Evolutionary conservation across 805 yeast species (phyloP), one percentile per base, ranked within the genome.

Genomic region (Pichia paraexigua): DNA sequence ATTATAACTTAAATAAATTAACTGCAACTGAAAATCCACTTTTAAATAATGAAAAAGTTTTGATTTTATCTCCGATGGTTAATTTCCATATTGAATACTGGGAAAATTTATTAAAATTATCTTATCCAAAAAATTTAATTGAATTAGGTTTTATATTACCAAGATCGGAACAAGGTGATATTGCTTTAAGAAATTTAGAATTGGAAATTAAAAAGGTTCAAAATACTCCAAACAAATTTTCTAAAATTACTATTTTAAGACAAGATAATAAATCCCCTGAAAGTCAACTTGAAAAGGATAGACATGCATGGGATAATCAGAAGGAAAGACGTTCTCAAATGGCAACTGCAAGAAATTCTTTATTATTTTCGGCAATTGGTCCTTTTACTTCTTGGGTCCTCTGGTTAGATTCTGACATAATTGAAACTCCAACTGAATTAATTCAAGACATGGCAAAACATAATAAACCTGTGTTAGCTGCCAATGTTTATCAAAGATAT

Each of bases 381-480:
- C 95, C 97, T 21, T 79, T 85, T 59, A 90, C 95, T 2, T 81
- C 95, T 22, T 94, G 99, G 99, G 86, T 92, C 20, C 72, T 94
- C 48, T 94, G 99, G 99, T 73, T 94, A 58, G 99, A 94, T 68
- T 84, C 96, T 2, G 99, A 94, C 69, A 84, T 94, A 43, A 78
- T 91, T 35, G 99, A 94, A 69, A 80, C 96, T 6, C 96, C 97
- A 18, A 69, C 78, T 15, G 80, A 86, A 18, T 71, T 94, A 60
- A 79, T 94, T 56, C 95, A 94, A 71, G 98, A 92, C 64, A 70
- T 94, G 77, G 82, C 92, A 18, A 63, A 75, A 12, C 97, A 90
- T 68, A 80, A 92, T 67, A 88, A 85, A 66, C 89, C 96, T 4
- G 86, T 94, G 12, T 68, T 94, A 28, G 85, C 94, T 2, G 97